Evolutionary conservation across 352 stramenopile species (phyloP), one percentile per base, ranked within the genome.

Genomic region (Pythium insidiosum): DNA sequence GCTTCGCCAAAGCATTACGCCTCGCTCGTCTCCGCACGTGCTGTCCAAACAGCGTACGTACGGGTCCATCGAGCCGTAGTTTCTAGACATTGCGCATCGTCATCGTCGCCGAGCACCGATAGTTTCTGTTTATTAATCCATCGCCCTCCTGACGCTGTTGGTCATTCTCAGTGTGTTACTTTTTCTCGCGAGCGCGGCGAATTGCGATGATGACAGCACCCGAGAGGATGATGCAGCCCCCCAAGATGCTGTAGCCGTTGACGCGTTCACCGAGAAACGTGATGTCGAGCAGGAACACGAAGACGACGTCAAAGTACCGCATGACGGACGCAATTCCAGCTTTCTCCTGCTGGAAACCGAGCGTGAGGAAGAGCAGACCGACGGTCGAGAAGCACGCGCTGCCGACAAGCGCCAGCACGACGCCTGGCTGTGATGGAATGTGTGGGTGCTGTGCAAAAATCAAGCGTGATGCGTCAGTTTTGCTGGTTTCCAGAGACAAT

Each of bases 1-100:
- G 36, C 66, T 88, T 56, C 75, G 75, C 33, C 72, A 85, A 61
- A 84, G 61, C 29, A 85, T 83, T 58, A 85, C 75, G 24, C 75
- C 75, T 25, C 72, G 72, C 23, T 64, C 72, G 23, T 84, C 77
- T 10, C 73, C 75, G 10, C 64, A 84, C 50, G 56, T 46, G 15
- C 62, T 61, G 26, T 47, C 62, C 19, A 46, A 50, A 6, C 53
- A 58, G 39, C 45, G 40, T 52, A 52, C 53, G 36, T 61, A 61
- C 31, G 53, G 53, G 28, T 44, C 53, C 12, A 54, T 61, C 13
- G 53, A 61, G 33, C 53, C 53, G 38, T 61, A 38, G 9, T 5
- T 51, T 19, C 12, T 10, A 28, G 37, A 31, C 10, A 22, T n/a
- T 28, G n/a, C n/a, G n/a, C n/a, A n/a, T n/a, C n/a, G n/a, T n/a